phyloP scores from a whole-genome alignment of 805 yeast genomes.

The Metschnikowia corniflorae region DNA sequence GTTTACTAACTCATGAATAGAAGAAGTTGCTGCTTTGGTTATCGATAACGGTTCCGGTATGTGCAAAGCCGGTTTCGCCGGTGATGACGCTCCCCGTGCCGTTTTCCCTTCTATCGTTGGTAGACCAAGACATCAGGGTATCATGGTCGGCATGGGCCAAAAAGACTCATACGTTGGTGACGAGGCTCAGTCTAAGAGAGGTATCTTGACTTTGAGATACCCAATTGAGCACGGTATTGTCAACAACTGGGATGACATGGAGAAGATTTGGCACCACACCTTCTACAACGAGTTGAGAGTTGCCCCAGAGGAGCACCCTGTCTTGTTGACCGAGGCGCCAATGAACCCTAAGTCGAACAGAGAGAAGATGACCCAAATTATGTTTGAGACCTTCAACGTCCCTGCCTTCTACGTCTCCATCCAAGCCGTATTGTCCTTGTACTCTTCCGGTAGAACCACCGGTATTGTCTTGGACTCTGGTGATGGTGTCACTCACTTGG shows the following conservation, averaged over 20 bases:
- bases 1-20: conserved; percentile 26
- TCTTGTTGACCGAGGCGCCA: conserved; percentile 98
- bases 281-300: conserved; percentile 99
- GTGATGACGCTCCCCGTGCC: conserved; percentile 99
- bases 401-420: conserved; percentile 99
- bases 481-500: conserved; percentile 99
- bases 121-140: conserved; percentile 99
- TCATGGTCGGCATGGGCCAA: conserved; percentile 99
- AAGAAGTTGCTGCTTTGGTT: conserved; percentile 63
- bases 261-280: conserved; percentile 99
- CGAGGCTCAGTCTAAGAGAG: conserved; percentile 99
- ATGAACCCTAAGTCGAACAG: conserved; percentile 99
- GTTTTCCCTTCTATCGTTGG: conserved; percentile 99
- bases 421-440: conserved; percentile 96
- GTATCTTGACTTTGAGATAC: conserved; percentile 97
- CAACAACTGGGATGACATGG: conserved; percentile 99
- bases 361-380: conserved; percentile 99
- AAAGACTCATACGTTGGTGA: conserved; percentile 99
- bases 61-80: conserved; percentile 99
- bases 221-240: conserved; percentile 99
- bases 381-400: conserved; percentile 98
- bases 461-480: conserved; percentile 99
- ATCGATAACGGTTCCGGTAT: conserved; percentile 99
- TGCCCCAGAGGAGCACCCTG: conserved; percentile 99
- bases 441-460: conserved; percentile 99